These are phyloP conservation scores for Panicum miliaceum DNA, from an alignment of 176 grass and related monocot genomes.

Conservation along the genomic window DNA sequence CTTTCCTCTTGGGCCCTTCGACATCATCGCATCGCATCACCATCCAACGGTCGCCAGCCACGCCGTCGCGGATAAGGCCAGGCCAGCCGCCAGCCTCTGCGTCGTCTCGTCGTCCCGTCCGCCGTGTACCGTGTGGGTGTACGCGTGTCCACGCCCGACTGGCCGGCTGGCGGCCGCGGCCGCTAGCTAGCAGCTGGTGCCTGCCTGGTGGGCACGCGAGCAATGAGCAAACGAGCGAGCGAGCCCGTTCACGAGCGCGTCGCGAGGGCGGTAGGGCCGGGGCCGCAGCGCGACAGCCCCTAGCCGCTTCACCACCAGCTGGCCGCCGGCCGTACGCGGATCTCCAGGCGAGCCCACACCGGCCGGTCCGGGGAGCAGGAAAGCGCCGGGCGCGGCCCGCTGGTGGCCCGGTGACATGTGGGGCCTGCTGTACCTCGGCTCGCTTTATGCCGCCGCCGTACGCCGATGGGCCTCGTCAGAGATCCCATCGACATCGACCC, in stretches of 20 bases:
- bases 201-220: neutral
- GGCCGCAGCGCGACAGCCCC: neutral
- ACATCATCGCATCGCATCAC: no score
- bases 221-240: neutral
- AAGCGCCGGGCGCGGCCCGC: neutral
- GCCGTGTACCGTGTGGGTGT: neutral
- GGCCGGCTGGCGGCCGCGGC: neutral
- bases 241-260: slow-evolving; percentile 26
- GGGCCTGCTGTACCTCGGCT: neutral
- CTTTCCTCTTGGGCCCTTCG: neutral
- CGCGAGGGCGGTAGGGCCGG: slow-evolving; percentile 11
- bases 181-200: neutral
- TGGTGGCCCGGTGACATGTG: neutral
- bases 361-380: neutral
- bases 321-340: slow-evolving; percentile 17
- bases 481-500: neutral
- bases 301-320: slow-evolving; percentile 48
- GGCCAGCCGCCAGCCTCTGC: neutral
- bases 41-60: neutral
- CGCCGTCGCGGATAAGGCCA: neutral
- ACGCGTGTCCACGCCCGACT: slow-evolving; percentile 17
- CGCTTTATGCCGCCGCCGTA: neutral
- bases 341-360: slow-evolving; percentile 20
- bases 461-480: neutral
- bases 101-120: neutral